Evolutionary conservation across 169 alveolate genomes (phyloP), one percentile per base, ranked within the genome.

Genomic region (Theileria annulata): DNA sequence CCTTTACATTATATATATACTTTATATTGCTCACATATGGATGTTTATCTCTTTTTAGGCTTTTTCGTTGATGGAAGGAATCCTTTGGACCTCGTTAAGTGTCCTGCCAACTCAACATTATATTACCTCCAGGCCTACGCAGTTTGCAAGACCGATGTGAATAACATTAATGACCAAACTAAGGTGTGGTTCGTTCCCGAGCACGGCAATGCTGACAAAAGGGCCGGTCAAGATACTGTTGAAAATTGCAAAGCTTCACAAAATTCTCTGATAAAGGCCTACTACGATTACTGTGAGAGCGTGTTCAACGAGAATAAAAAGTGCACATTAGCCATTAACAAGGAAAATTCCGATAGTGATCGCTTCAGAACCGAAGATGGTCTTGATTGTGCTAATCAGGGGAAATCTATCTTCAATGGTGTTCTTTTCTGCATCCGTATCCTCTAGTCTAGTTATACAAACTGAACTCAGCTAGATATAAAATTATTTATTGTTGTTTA

Each of bases 381-480:
- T 19, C 30, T 80, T 51, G 15, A 4, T 1, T 80, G 88, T 63
- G 42, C 58, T 19, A 9, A 4, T 56, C 33, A 71, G 31, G 75
- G 75, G 9, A 58, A 69, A 47, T 47, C 67, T 12, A 49, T 63
- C 49, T 80, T 74, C 75, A 58, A 69, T 2, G 88, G 88, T 37
- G 71, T 70, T 31, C 54, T 71, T 68, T 70, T 56, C 69, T 80
- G 88, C 67, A 51, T 60, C 28, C 84, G 71, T 76, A 80, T 54
- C 71, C 51, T 17, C 15, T 42, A 42, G 19, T 1, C 51, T 42
- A 42, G 51, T 8, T 42, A 42, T 42, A 12, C 51, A 2, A 49
- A 6, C 10, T 2, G 12, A 25, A 59, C 74, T 30, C 49, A 37
- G 51, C 0, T 42, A 42, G 13, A 42, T 42, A 42, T 42, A 42